Conservation (phyloP, 75 land plant genomes). For the Selaginella tamariscina region DNA sequence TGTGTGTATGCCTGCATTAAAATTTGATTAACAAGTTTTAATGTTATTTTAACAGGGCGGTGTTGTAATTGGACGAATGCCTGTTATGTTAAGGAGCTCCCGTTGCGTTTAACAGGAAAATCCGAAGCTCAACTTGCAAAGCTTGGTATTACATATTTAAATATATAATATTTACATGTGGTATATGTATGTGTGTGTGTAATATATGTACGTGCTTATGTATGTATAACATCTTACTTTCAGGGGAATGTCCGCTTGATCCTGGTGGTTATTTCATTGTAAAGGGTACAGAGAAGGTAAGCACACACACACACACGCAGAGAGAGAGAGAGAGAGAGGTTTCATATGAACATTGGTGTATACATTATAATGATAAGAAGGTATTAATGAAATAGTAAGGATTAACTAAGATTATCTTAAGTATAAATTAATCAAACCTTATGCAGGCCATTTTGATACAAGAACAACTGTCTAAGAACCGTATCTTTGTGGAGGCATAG, state of each 20-base stretch:
- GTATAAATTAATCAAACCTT: not conserved
- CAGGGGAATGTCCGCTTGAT: slow-evolving; percentile 99
- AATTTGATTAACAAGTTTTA: not conserved
- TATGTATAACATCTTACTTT: not conserved
- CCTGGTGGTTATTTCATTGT: slow-evolving; percentile 96
- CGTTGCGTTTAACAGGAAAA: slow-evolving; percentile 71
- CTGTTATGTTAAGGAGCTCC: slow-evolving; percentile 83
- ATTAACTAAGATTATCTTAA: too few species aligned
- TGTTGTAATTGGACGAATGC: slow-evolving; percentile 73
- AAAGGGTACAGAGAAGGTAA: slow-evolving; percentile 94
- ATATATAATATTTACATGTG: too few species aligned
- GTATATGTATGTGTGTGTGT: not conserved
- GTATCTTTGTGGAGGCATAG: slow-evolving; percentile 88
- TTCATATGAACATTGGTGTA: too few species aligned
- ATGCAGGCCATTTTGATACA: slow-evolving; percentile 84
- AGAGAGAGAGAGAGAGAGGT: too few species aligned
- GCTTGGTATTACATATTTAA: slow-evolving; percentile 36
- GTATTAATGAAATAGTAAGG: too few species aligned
- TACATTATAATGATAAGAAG: too few species aligned
- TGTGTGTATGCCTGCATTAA: too few species aligned
- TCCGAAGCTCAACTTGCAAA: slow-evolving; percentile 88
- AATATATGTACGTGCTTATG: not conserved
- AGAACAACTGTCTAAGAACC: slow-evolving; percentile 92
- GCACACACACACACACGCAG: not conserved
- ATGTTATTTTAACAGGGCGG: slow-evolving; percentile 34